phyloP scores from a whole-genome alignment of 768 basidiomycete species.

The Guyanaporus albipodus region DNA sequence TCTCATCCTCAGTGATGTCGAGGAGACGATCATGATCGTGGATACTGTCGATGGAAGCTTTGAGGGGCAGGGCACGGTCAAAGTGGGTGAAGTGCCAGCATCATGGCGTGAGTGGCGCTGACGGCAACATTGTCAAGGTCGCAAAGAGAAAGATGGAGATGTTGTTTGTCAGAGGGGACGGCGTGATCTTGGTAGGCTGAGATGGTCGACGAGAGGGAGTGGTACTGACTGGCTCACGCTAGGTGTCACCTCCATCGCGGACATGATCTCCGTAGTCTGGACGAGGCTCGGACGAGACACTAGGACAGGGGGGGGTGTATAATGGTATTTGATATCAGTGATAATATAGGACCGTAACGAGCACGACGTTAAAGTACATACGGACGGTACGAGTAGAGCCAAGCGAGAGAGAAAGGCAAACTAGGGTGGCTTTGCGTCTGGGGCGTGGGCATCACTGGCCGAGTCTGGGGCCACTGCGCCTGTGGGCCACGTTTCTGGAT shows the following conservation, averaged over 20 bases:
- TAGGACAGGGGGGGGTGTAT: slow-evolving; percentile 8
- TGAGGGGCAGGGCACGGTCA: slow-evolving; percentile 58
- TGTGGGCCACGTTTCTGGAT: slow-evolving; percentile 68
- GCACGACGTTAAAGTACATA: background rate
- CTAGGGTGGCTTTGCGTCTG: slow-evolving; percentile 1
- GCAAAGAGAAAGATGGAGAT: slow-evolving; percentile 95
- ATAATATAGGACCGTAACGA: background rate
- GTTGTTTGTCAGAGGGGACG: slow-evolving; percentile 96
- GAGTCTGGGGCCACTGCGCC: slow-evolving; percentile 58
- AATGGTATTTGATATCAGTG: slow-evolving; percentile 4
- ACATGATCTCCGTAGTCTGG: too few relatives aligned
- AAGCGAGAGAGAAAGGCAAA: background rate
- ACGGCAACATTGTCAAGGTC: slow-evolving; percentile 50
- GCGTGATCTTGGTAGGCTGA: slow-evolving; percentile 82
- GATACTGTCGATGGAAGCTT: slow-evolving; percentile 68
- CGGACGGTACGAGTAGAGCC: background rate
- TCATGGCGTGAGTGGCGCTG: background rate
- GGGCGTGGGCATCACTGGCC: too few relatives aligned
- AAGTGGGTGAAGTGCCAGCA: slow-evolving; percentile 39
- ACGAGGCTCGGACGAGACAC: too few relatives aligned
- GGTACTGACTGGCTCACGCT: slow-evolving; percentile 14
- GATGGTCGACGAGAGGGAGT: background rate
- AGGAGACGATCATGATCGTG: slow-evolving; percentile 96
- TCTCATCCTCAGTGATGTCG: slow-evolving; percentile 94
- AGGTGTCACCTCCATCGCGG: slow-evolving; percentile 82